Conservation (phyloP, 768 basidiomycete genomes). For the Naganishia onofrii region DNA sequence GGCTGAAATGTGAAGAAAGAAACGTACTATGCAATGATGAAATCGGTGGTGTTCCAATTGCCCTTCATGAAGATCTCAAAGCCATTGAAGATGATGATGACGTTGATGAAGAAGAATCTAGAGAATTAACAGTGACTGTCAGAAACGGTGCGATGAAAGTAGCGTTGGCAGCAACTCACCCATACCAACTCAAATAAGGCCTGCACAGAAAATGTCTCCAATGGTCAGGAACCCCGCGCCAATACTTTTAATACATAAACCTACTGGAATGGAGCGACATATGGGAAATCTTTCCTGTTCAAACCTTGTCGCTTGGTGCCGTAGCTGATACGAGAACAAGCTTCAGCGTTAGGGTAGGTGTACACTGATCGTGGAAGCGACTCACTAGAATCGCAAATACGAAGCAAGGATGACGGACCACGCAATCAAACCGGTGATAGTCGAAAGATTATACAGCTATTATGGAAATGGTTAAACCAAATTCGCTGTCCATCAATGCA, state of each 20-base stretch:
- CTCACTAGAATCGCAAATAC: conserved; percentile 29
- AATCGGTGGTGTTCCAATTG: conserved; percentile 49
- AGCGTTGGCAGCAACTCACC: neutral
- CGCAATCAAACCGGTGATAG: conserved; percentile 52
- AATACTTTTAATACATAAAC: conserved; percentile 33
- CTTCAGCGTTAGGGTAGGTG: neutral
- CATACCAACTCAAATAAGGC: conserved; percentile 25
- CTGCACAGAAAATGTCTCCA: neutral
- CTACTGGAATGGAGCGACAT: conserved; percentile 51
- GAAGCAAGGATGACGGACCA: conserved; percentile 42
- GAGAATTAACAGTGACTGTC: neutral
- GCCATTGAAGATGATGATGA: conserved; percentile 40
- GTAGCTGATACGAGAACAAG: conserved; percentile 24
- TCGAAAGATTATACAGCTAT: conserved; percentile 46
- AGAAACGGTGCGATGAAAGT: neutral
- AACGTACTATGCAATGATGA: conserved; percentile 49
- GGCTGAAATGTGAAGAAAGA: neutral
- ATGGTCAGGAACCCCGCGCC: conserved; percentile 39
- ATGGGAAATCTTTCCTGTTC: conserved; percentile 48
- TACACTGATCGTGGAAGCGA: neutral
- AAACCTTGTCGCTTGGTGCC: conserved; percentile 51
- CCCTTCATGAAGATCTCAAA: conserved; percentile 53
- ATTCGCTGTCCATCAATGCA: conserved; percentile 34
- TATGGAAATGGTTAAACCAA: neutral
- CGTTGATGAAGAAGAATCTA: conserved; percentile 46